A percentile compares a stretch with the other conserved stretches of the same genome.
phyloP scores from a whole-genome alignment of 106 monocot species.

The Agapanthus africanus region DNA sequence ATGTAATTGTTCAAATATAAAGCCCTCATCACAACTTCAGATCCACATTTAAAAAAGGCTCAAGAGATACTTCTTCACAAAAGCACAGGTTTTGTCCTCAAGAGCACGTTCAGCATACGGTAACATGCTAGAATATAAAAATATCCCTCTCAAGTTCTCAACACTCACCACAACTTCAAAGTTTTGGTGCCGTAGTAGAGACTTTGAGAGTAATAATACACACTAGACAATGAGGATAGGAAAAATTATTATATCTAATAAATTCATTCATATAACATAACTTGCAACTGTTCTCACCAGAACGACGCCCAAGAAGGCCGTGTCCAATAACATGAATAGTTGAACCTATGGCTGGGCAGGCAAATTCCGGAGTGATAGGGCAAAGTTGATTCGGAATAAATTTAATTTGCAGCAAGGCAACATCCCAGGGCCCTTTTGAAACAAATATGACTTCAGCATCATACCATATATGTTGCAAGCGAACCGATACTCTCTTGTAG shows the following conservation, averaged over 20 bases:
- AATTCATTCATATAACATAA: background rate
- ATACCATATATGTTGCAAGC: slow-evolving; percentile 50
- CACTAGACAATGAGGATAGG: background rate
- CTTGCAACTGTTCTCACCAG: slow-evolving; percentile 32
- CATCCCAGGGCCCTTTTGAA: slow-evolving; percentile 81
- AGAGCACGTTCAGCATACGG: too few species aligned
- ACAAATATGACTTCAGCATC: slow-evolving; percentile 70
- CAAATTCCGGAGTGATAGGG: slow-evolving; percentile 47
- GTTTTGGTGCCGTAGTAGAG: too few species aligned
- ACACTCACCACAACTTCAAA: too few species aligned
- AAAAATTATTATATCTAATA: background rate
- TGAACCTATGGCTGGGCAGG: slow-evolving; percentile 37
- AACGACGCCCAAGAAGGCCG: slow-evolving; percentile 76
- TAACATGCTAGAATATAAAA: too few species aligned
- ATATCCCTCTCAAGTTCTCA: too few species aligned
- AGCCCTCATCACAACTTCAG: too few species aligned
- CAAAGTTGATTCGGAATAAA: slow-evolving; percentile 33
- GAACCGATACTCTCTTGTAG: slow-evolving; percentile 45
- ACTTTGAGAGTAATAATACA: too few species aligned
- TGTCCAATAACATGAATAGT: slow-evolving; percentile 79
- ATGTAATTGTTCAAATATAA: too few species aligned
- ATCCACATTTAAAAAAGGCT: too few species aligned
- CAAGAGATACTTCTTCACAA: too few species aligned
- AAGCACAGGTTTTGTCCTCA: background rate
- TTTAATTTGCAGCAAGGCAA: slow-evolving; percentile 83